phyloP scores from a whole-genome alignment of 306 rosid genomes.

The Styphnolobium japonicum region DNA sequence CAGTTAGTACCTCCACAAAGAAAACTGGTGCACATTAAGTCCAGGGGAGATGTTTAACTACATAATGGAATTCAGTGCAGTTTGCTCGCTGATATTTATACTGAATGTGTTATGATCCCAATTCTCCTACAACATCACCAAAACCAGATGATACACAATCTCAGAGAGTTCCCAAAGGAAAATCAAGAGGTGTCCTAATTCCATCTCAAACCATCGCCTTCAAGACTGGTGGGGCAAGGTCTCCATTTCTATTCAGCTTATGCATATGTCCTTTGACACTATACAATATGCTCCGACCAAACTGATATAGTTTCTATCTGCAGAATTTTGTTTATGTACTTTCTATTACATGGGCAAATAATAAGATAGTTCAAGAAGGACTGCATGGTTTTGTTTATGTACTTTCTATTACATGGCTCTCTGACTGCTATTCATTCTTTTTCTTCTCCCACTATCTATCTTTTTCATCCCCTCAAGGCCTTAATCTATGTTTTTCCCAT shows the following conservation, averaged over 20 bases:
- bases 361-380: not conserved
- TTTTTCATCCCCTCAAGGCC: too few relatives aligned
- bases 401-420: too few relatives aligned
- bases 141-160: not conserved
- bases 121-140: not conserved
- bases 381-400: too few relatives aligned
- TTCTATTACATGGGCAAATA: not conserved
- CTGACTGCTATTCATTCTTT: too few relatives aligned
- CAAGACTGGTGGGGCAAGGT: not conserved
- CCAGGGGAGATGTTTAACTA: too few relatives aligned
- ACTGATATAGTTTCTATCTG: not conserved
- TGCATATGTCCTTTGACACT: too few relatives aligned
- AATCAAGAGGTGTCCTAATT: not conserved
- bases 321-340: not conserved
- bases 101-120: not conserved
- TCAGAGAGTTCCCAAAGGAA: not conserved
- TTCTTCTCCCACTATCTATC: too few relatives aligned
- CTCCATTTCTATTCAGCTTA: not conserved
- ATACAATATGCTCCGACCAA: too few relatives aligned
- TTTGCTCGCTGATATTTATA: not conserved
- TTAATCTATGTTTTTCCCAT: too few relatives aligned
- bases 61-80: not conserved
- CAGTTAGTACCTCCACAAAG: too few relatives aligned
- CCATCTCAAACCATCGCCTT: not conserved
- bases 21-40: too few relatives aligned